phyloP scores from a whole-genome alignment of 805 yeast genomes.

The Debaryomyces prosopidis region DNA sequence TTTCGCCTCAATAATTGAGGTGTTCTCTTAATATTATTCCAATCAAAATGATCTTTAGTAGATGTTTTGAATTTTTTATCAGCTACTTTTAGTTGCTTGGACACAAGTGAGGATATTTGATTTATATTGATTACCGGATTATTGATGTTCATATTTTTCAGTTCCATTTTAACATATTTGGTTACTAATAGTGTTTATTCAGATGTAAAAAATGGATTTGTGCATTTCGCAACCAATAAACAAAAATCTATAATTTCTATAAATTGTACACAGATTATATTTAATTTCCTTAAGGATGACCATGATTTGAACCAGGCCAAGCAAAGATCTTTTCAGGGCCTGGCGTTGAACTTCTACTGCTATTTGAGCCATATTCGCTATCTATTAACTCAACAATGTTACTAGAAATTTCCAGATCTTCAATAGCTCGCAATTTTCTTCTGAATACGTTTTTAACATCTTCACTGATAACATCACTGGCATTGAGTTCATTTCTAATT shows the following conservation, averaged over 20 bases:
- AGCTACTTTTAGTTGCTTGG: conserved; percentile 7
- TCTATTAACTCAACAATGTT: conserved; percentile 14
- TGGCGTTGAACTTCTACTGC: conserved; percentile 27
- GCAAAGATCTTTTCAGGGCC: conserved; percentile 45
- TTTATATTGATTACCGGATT: conserved; percentile 1
- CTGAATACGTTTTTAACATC: conserved; percentile 13
- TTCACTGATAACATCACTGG: conserved; percentile 19
- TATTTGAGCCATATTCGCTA: conserved; percentile 16
- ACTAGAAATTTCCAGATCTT: conserved; percentile 12
- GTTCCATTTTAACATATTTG: neutral
- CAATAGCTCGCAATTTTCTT: conserved; percentile 14
- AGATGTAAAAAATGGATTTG: conserved; percentile 1
- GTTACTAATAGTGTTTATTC: neutral
- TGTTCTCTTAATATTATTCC: conserved; percentile 26
- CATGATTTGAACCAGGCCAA: conserved; percentile 72
- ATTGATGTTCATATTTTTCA: neutral
- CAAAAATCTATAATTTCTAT: neutral
- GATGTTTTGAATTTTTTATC: conserved; percentile 10
- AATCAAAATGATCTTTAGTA: conserved; percentile 17
- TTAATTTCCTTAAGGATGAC: conserved; percentile 47
- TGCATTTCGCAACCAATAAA: conserved; percentile 6
- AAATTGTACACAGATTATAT: neutral
- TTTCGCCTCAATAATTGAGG: conserved; percentile 35
- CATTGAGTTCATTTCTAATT: conserved; percentile 18
- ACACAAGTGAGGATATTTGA: conserved; percentile 4